A percentile compares a stretch with the other conserved stretches of the same genome.
These are phyloP conservation scores for Cerioporus squamosus DNA, from an alignment of 1,284 basidiomycete genomes.

Conservation along the genomic window DNA sequence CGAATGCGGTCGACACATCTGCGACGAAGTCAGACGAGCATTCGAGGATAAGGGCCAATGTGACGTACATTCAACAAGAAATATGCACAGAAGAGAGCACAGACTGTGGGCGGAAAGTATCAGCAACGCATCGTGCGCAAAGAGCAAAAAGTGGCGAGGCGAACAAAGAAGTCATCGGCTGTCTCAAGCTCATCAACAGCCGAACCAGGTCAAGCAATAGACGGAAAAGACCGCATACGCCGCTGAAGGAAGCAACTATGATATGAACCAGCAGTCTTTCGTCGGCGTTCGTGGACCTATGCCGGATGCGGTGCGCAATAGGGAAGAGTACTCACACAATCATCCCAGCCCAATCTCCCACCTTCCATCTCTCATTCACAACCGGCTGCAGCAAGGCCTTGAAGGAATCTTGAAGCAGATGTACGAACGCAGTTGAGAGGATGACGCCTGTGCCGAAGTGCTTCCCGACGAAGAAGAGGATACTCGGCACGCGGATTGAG, in stretches of 20 bases:
- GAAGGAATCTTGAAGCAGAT: conserved; percentile 78
- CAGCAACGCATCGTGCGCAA: neutral
- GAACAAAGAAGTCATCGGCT: too few relatives aligned
- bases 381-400: conserved; percentile 52
- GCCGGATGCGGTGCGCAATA: neutral
- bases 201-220: too few relatives aligned
- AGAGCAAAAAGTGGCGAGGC: neutral
- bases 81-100: conserved; percentile 66
- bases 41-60: neutral
- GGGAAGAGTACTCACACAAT: conserved; percentile 61
- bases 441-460: conserved; percentile 86
- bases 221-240: too few relatives aligned
- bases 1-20: conserved; percentile 76
- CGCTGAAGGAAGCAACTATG: too few relatives aligned
- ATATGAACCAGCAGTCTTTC: too few relatives aligned
- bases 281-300: neutral
- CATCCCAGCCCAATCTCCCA: conserved; percentile 64
- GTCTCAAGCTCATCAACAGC: too few relatives aligned
- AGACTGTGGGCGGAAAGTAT: conserved; percentile 44
- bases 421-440: conserved; percentile 78
- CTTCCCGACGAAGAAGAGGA: conserved; percentile 78
- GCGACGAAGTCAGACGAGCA: neutral
- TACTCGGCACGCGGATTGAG: conserved; percentile 60
- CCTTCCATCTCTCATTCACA: conserved; percentile 48
- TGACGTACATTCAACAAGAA: conserved; percentile 74